Evolutionary conservation across 2,329 filamentous ascomycete genomes (phyloP), one percentile per base, ranked within the genome.

Genomic region (Monilinia fructicola): DNA sequence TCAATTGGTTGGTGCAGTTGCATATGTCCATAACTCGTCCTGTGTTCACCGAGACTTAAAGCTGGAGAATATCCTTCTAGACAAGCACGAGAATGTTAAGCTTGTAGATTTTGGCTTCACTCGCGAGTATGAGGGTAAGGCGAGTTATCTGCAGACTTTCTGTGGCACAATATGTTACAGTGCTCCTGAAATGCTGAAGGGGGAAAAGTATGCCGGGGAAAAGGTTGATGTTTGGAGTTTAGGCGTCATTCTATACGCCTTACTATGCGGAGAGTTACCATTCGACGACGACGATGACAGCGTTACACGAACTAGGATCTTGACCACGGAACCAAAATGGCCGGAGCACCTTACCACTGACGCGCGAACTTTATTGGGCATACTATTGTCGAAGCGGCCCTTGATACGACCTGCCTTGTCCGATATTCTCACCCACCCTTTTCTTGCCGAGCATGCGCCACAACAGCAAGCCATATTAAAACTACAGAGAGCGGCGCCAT

Each of bases 81-180:
- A 99, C 81, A 98, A 96, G 78, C 85, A 97, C 76, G 94, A 96
- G 76, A 97, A 98, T 75, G 95, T 99, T 72, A 99, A 99, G 80
- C 81, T 99, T 68, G 94, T 96, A 72, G 95, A 99, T 77, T 99
- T 99, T 80, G 95, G 95, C 23, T 99, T 99, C 76, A 99, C 95
- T 14, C 85, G 95, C 71, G 95, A 99, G 79, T 99, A 99, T 78
- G 93, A 97, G 78, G 94, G 94, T 68, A 93, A 96, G 74, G 87
- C 92, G 40, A 98, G 93, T 77, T 94, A 98, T 75, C 81, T 99
- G 65, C 94, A 98, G 78, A 99, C 95, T 1, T 99, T 97, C 79
- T 99, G 95, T 77, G 95, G 95, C 6, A 99, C 95, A 0, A 90
- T 99, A 69, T 98, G 94, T 80, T 99, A 99, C 79, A 97, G 93